A percentile compares a stretch with the other conserved stretches of the same genome.
These are phyloP conservation scores for Cystofilobasidium macerans DNA, from an alignment of 768 basidiomycete species.

Conservation along the genomic window DNA sequence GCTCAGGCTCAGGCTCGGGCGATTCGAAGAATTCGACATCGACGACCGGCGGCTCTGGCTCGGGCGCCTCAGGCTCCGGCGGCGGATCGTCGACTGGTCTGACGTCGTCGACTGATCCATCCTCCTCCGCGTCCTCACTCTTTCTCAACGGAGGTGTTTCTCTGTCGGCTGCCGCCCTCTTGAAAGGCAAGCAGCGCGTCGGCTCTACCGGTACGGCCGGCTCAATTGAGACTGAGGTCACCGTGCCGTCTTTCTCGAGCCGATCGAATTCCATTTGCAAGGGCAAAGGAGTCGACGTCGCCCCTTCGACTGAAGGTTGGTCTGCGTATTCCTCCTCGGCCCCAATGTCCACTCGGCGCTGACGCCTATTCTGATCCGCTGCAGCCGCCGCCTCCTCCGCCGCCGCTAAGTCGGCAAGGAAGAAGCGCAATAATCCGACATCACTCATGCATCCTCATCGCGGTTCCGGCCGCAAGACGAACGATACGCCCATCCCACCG, in stretches of 20 bases:
- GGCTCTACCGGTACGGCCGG: not conserved
- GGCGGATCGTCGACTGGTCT: not conserved
- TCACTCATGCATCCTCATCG: not conserved
- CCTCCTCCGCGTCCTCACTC: not conserved
- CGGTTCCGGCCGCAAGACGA: not conserved
- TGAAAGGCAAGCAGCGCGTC: not conserved
- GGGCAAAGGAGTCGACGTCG: not conserved
- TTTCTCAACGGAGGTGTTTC: not conserved
- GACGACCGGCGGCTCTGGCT: no score
- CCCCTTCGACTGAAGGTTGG: not conserved
- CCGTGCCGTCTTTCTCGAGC: not conserved
- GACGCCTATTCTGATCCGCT: not conserved
- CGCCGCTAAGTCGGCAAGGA: not conserved
- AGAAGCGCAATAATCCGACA: not conserved
- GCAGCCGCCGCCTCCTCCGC: not conserved
- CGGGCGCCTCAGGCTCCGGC: no score
- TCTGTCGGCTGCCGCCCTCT: not conserved
- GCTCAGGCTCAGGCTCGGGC: not conserved
- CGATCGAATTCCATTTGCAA: not conserved
- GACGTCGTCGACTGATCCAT: constrained; percentile 1
- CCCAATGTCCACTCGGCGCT: not conserved
- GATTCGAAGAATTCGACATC: not conserved
- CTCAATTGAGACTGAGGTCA: not conserved
- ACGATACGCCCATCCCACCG: not conserved
- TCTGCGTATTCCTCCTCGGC: not conserved